Percentiles rank a stretch among this genome's conserved stretches.
phyloP scores from a whole-genome alignment of 192 early-diverging fungal species.

The Oehlia diaphana region DNA sequence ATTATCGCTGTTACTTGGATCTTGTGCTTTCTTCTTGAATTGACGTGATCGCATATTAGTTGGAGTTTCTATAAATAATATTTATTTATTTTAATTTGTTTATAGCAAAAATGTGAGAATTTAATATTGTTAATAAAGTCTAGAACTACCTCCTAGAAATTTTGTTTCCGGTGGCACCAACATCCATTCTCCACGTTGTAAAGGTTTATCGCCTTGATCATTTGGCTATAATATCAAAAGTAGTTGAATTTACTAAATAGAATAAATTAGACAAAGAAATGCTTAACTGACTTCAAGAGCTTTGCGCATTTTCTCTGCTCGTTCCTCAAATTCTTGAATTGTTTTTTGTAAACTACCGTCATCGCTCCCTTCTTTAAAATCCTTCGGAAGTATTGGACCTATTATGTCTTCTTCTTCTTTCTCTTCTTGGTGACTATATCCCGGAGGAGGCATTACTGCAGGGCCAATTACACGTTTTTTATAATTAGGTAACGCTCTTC shows the following conservation, averaged over 20 bases:
- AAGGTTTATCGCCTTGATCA: constrained; percentile 15
- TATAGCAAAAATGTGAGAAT: background rate
- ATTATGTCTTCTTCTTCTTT: constrained; percentile 38
- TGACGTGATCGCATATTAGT: constrained; percentile 40
- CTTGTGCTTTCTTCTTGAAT: constrained; percentile 44
- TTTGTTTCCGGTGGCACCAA: constrained; percentile 56
- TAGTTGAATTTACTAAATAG: background rate
- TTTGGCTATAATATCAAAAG: background rate
- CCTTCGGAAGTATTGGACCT: constrained; percentile 40
- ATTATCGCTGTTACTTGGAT: constrained; percentile 43
- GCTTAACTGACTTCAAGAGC: constrained; percentile 31
- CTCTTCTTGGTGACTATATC: constrained; percentile 22
- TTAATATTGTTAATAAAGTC: background rate
- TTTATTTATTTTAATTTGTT: background rate
- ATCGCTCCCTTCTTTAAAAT: constrained; percentile 1
- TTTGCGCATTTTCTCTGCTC: constrained; percentile 43
- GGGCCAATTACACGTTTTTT: constrained; percentile 40
- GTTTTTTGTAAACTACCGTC: constrained; percentile 29
- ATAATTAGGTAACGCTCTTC: constrained; percentile 13
- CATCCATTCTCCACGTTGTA: constrained; percentile 61
- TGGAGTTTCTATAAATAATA: constrained; percentile 8
- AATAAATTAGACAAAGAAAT: background rate
- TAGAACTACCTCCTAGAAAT: constrained; percentile 18
- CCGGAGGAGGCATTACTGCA: constrained; percentile 30
- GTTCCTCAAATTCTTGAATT: constrained; percentile 41